Conservation (phyloP, 257 asterid genomes). For the Catharanthus roseus region DNA sequence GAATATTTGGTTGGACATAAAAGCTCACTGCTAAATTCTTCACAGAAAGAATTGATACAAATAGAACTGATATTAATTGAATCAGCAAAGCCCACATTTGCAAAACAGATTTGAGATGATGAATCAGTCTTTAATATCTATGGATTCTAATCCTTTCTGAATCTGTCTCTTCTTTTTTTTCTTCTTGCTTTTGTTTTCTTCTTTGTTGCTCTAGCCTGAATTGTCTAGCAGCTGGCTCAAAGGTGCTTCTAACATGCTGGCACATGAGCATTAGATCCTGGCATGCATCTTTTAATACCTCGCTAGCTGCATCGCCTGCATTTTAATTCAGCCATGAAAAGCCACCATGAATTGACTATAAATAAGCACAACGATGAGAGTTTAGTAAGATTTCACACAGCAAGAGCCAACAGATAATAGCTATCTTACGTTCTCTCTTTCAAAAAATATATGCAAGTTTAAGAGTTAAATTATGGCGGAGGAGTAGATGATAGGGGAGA, state of each 20-base stretch:
- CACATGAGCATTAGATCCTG: conserved; percentile 73
- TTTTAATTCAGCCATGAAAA: conserved; percentile 4
- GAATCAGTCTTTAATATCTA: conserved; percentile 27
- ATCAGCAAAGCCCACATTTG: not conserved
- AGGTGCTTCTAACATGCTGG: conserved; percentile 59
- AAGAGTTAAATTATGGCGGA: not conserved
- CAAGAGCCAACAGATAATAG: not conserved
- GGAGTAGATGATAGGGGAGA: not conserved
- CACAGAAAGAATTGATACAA: not conserved
- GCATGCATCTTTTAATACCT: conserved; percentile 76
- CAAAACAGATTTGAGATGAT: not conserved
- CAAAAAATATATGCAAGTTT: not conserved
- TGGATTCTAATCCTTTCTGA: conserved; percentile 8
- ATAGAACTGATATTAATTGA: not conserved
- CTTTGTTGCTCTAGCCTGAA: conserved; percentile 32
- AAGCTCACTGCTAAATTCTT: not conserved
- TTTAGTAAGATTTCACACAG: not conserved
- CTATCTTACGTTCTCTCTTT: not conserved
- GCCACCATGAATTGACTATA: not conserved
- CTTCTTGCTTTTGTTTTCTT: not conserved
- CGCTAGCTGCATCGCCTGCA: conserved; percentile 79
- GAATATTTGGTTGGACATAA: too few relatives aligned
- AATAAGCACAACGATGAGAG: not conserved
- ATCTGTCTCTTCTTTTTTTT: not conserved
- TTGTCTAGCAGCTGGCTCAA: conserved; percentile 58